Evolutionary conservation across 345 rosid genomes (phyloP).

Genomic region (Murraya koenigii): DNA sequence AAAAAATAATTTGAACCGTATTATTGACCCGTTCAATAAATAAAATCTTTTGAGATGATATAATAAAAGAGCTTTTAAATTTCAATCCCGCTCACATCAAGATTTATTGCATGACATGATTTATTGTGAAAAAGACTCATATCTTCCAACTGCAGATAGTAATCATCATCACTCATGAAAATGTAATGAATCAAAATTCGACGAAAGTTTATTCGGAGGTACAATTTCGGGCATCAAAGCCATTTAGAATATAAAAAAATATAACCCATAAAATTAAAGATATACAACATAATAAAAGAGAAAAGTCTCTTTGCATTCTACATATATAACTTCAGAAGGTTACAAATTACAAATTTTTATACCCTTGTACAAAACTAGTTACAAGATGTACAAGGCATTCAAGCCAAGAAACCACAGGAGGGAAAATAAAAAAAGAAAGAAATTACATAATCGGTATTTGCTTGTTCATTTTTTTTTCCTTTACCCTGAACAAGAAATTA

Average conservation of each 20-base stretch:
- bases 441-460: neutral
- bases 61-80: neutral
- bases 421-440: neutral
- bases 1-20: no score
- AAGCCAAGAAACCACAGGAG: neutral
- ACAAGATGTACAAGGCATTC: slow-evolving; percentile 32
- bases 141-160: neutral
- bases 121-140: neutral
- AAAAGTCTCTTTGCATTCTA: neutral
- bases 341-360: slow-evolving; percentile 14
- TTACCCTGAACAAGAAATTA: slow-evolving; percentile 30
- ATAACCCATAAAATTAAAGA: neutral
- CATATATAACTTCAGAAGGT: slow-evolving; percentile 1
- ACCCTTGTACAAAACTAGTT: slow-evolving; percentile 26
- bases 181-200: neutral
- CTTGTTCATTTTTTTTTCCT: slow-evolving; percentile 20
- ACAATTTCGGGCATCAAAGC: neutral
- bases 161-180: neutral
- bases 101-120: neutral
- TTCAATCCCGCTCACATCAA: neutral
- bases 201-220: neutral
- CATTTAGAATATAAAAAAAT: neutral
- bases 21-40: no score
- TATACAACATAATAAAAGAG: neutral
- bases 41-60: no score